Evolutionary conservation across 768 basidiomycete genomes (phyloP).

Genomic region (Trametopsis cervina): DNA sequence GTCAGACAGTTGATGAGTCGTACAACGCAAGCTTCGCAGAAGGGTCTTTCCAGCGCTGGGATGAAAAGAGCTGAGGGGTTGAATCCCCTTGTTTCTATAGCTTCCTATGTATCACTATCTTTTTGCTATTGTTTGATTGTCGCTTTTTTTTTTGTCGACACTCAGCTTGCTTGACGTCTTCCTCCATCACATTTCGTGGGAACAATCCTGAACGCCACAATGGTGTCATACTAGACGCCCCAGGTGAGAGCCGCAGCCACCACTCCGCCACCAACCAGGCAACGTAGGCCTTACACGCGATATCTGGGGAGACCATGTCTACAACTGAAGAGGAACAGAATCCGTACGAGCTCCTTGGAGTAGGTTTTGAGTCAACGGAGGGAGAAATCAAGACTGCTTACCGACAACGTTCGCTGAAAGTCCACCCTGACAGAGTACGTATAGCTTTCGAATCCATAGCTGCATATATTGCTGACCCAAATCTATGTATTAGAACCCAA

Average conservation of each 20-base stretch:
- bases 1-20: constrained; percentile 58
- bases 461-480: constrained; percentile 13
- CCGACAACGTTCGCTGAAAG: constrained; percentile 72
- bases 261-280: no score
- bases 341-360: constrained; percentile 65
- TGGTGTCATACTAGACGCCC: neutral
- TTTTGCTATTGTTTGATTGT: neutral
- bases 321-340: constrained; percentile 51
- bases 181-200: neutral
- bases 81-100: neutral
- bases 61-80: constrained; percentile 48
- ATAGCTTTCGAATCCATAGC: constrained; percentile 6
- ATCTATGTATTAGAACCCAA: constrained; percentile 51
- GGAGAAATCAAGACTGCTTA: constrained; percentile 77
- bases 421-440: constrained; percentile 80
- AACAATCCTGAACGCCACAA: neutral
- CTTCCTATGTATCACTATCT: no score
- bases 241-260: no score
- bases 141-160: neutral
- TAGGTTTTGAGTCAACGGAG: constrained; percentile 62
- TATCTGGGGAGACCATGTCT: constrained; percentile 12
- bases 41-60: constrained; percentile 58
- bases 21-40: constrained; percentile 55
- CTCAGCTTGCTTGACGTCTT: neutral
- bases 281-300: neutral